phyloP scores from a whole-genome alignment of 192 early-diverging fungal genomes.

The Umbelopsis sp. region DNA sequence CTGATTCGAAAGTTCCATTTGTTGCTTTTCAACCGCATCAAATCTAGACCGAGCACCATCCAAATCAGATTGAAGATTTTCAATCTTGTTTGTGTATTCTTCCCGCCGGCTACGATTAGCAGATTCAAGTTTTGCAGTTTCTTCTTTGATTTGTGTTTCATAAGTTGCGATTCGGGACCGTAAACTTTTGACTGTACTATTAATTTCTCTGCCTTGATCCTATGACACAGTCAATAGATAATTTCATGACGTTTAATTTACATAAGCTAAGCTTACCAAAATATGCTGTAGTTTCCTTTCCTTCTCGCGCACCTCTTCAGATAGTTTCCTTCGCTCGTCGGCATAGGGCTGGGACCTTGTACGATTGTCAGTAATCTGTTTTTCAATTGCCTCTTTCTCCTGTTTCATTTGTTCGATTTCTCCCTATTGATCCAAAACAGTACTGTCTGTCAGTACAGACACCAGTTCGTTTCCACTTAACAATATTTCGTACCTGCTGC shows the following conservation, averaged over 20 bases:
- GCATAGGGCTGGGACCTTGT: constrained; percentile 42
- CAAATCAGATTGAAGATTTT: constrained; percentile 35
- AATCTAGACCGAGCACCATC: constrained; percentile 5
- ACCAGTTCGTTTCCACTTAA: not conserved
- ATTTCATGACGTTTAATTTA: not conserved
- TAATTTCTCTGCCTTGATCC: constrained; percentile 40
- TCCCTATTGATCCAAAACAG: not conserved
- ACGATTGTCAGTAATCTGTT: constrained; percentile 33
- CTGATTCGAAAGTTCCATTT: constrained; percentile 21
- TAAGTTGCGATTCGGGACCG: not conserved
- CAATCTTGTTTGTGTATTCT: constrained; percentile 44
- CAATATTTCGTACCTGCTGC: not conserved
- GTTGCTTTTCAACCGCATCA: not conserved
- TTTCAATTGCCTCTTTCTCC: constrained; percentile 40
- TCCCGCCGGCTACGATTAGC: constrained; percentile 33
- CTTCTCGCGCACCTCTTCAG: constrained; percentile 45
- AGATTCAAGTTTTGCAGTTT: constrained; percentile 34
- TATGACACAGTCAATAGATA: not conserved
- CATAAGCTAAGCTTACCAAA: constrained; percentile 17
- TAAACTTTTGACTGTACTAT: constrained; percentile 25
- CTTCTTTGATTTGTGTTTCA: constrained; percentile 54
- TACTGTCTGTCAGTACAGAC: not conserved
- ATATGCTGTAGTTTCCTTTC: constrained; percentile 39
- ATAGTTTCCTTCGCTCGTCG: constrained; percentile 52
- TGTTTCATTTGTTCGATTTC: not conserved